These are phyloP conservation scores for Vigna reflexopilosa DNA, from an alignment of 306 rosid species.

Conservation along the genomic window DNA sequence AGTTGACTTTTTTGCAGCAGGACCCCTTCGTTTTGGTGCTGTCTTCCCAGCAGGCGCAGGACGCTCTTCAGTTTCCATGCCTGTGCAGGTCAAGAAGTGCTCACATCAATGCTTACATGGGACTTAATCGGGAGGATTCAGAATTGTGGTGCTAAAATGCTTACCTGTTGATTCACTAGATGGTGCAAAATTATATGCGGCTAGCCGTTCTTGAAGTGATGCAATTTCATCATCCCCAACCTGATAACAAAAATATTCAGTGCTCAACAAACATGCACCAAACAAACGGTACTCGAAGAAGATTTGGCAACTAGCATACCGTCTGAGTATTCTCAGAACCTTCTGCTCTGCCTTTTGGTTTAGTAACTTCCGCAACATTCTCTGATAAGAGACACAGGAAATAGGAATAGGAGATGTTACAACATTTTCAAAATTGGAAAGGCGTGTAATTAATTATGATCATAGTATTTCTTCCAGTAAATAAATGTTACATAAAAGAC, in stretches of 20 bases:
- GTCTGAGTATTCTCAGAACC: slow-evolving; percentile 62
- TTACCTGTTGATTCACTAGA: slow-evolving; percentile 76
- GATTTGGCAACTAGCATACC: slow-evolving; percentile 46
- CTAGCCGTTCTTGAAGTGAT: slow-evolving; percentile 91
- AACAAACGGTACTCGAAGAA: neutral
- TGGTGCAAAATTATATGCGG: slow-evolving; percentile 82
- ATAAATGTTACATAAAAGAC: too few species aligned
- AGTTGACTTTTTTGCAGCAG: slow-evolving; percentile 57
- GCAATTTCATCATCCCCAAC: slow-evolving; percentile 63
- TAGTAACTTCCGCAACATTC: slow-evolving; percentile 59
- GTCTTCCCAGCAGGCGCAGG: slow-evolving; percentile 59
- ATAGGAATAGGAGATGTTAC: too few species aligned
- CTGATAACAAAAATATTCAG: slow-evolving; percentile 42
- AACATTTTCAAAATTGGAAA: neutral
- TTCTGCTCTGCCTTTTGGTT: slow-evolving; percentile 66
- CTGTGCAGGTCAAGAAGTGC: slow-evolving; percentile 40
- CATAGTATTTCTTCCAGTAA: too few species aligned
- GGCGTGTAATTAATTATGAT: neutral
- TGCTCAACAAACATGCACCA: slow-evolving; percentile 3
- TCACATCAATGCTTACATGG: neutral
- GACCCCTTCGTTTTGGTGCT: slow-evolving; percentile 54
- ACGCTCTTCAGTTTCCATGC: slow-evolving; percentile 65
- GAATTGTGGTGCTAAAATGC: neutral
- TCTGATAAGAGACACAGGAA: slow-evolving; percentile 40
- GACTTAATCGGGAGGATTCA: neutral